These are phyloP conservation scores for Gynostemma pentaphyllum DNA, from an alignment of 306 rosid species.

Conservation along the genomic window DNA sequence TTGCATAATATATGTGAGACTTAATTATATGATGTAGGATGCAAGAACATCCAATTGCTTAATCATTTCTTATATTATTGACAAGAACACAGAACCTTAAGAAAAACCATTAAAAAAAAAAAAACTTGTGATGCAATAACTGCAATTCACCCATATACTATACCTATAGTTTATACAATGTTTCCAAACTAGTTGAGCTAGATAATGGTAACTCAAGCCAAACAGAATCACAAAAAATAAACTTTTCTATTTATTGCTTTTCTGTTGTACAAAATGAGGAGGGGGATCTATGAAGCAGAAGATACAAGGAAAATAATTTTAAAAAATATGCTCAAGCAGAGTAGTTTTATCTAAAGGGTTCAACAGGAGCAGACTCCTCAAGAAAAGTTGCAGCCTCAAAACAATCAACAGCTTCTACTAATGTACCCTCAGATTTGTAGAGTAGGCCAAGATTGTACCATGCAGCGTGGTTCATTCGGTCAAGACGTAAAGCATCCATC, in stretches of 20 bases:
- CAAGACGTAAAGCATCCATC: slow-evolving; percentile 55
- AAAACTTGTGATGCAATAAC: no score
- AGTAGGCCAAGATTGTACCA: slow-evolving; percentile 83
- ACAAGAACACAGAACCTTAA: no score
- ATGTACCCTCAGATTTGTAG: slow-evolving; percentile 39
- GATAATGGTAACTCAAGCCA: not conserved
- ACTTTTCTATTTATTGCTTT: slow-evolving; percentile 1
- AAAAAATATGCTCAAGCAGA: not conserved
- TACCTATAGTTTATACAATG: no score
- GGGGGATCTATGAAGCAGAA: not conserved
- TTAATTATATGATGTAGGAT: no score
- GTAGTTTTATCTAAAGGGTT: slow-evolving; percentile 53
- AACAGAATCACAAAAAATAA: not conserved
- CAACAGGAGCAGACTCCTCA: slow-evolving; percentile 73
- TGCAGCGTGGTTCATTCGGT: slow-evolving; percentile 50
- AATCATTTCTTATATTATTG: no score
- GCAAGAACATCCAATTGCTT: no score
- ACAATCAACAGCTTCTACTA: slow-evolving; percentile 56
- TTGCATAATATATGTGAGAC: no score
- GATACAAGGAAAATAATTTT: not conserved
- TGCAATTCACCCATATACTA: no score
- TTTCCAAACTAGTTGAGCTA: not conserved
- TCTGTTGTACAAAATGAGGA: slow-evolving; percentile 9
- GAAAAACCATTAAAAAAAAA: no score
- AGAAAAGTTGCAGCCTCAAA: slow-evolving; percentile 67